Evolutionary conservation across 2,329 filamentous ascomycete genomes (phyloP), one percentile per base, ranked within the genome.

Genomic region (Camillea tinctor): DNA sequence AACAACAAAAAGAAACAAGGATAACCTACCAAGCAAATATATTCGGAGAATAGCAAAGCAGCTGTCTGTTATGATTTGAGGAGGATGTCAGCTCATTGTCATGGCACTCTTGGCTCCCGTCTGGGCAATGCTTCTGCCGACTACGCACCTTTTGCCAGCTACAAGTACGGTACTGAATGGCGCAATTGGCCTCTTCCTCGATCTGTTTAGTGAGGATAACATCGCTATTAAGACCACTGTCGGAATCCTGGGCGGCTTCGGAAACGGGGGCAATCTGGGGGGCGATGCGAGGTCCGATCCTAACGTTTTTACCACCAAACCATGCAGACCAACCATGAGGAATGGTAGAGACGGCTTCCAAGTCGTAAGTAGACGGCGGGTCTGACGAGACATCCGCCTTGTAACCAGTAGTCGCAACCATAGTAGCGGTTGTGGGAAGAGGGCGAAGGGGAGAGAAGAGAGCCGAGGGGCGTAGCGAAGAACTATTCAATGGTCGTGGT

Each of bases 91-190:
- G 50, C 17, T 23, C 21, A 55, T 30, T 30, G 2, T 30, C 26
- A 9, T 22, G 48, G 30, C 54, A 58, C 67, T 62, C 57, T 61
- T 61, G 48, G 60, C 51, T 61, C 53, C 66, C 44, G 54, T 53
- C 57, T 59, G 36, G 53, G 61, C 24, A 36, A 26, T 49, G 20
- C 26, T 54, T 58, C n/a, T 19, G 24, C 56, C 36, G 44, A 54
- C 48, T 58, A 70, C 76, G 57, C 65, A 88, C 87, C 83, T 97
- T 97, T 72, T 91, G 89, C 93, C 93, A 97, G 67, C 89, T 93
- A 78, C 93, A 97, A 48, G 93, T 96, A 62, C 93, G 84, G 74
- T 97, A 97, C 77, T 96, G 88, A 75, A 97, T 97, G 11, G 88
- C 86, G 74, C 90, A 88, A 55, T 86, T 88, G 24, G 87, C 83